Evolutionary conservation across 2,329 filamentous ascomycete species (phyloP).

Genomic region (Neonectria magnoliae): DNA sequence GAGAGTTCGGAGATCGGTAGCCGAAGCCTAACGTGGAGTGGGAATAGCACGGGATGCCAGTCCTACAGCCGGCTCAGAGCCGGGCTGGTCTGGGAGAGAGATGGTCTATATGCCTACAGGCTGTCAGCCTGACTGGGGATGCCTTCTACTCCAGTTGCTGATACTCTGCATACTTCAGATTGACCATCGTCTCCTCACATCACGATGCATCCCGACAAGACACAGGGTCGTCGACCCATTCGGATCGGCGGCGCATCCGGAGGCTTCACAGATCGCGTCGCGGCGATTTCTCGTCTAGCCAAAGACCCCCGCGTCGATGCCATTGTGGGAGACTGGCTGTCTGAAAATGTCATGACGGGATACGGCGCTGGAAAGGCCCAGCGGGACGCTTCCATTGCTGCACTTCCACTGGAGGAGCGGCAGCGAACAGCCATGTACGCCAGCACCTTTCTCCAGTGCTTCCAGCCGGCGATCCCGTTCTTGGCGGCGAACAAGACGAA

Average conservation of each 20-base stretch:
- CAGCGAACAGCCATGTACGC: conserved; percentile 35
- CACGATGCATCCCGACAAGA: conserved; percentile 9
- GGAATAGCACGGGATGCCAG: conserved; percentile 3
- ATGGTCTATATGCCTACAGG: background rate
- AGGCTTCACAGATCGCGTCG: conserved; percentile 47
- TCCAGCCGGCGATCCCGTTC: conserved; percentile 43
- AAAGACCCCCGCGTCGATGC: conserved; percentile 27
- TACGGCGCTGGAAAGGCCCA: conserved; percentile 37
- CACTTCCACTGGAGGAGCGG: conserved; percentile 21
- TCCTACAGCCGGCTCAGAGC: background rate
- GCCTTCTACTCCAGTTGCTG: background rate
- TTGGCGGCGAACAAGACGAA: conserved; percentile 46
- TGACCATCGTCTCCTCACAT: background rate
- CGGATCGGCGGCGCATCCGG: conserved; percentile 45
- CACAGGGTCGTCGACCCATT: conserved; percentile 31
- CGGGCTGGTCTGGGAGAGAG: background rate
- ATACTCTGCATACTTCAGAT: background rate
- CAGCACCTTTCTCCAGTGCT: conserved; percentile 46
- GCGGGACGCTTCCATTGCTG: conserved; percentile 24
- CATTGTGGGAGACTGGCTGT: conserved; percentile 42
- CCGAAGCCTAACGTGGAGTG: conserved; percentile 2
- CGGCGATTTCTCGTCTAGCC: conserved; percentile 38
- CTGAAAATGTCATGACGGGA: conserved; percentile 58
- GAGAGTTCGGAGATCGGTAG: conserved; percentile 22
- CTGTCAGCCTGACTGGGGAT: background rate